Evolutionary conservation across 1,139 yeast genomes (phyloP), one percentile per base, ranked within the genome.

Genomic region (Chernovozyma aurita): DNA sequence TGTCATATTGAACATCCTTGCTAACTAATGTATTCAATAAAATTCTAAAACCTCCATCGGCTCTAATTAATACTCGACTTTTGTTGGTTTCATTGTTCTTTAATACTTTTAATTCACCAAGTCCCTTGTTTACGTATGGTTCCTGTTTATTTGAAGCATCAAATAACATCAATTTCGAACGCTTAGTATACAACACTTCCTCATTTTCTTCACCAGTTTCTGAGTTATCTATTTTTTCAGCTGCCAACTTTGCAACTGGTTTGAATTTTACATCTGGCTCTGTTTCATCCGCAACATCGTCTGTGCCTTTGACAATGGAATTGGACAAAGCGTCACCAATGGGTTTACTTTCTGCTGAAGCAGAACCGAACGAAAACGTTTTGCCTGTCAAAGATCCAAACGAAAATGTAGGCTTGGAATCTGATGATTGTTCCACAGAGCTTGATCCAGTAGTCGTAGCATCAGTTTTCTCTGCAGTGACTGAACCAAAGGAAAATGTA

Each of bases 191-290:
- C 24, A 76, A 54, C 0, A 70, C 56, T 4, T 71, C 77, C 61
- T 92, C 97, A 40, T 78, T 72, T 61, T 90, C 97, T 61, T 92
- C 97, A 16, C 97, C 97, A 4, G 94, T 85, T 21, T 42, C 43
- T 2, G 76, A 70, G 15, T 48, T 43, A 14, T 76, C 75, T 12
- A 74, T 63, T 40, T 70, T 67, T 18, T 75, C 68, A 7, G 43
- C 34, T 0, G 66, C 59, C 35, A 78, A 57, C 34, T 67, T 61
- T 4, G 70, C 75, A 21, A 71, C 61, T 0, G 78, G 75, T 27
- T 63, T 61, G 46, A 76, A 76, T 38, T 70, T 62, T 14, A 71
- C 77, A 17, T 67, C 63, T 7, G 64, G 61, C 40, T 64, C 73
- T 38, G 61, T 67, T 34, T 64, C 73, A 38, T 59, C 64, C 9